phyloP scores from a whole-genome alignment of 345 rosid species.

The Melastoma malabathricum region DNA sequence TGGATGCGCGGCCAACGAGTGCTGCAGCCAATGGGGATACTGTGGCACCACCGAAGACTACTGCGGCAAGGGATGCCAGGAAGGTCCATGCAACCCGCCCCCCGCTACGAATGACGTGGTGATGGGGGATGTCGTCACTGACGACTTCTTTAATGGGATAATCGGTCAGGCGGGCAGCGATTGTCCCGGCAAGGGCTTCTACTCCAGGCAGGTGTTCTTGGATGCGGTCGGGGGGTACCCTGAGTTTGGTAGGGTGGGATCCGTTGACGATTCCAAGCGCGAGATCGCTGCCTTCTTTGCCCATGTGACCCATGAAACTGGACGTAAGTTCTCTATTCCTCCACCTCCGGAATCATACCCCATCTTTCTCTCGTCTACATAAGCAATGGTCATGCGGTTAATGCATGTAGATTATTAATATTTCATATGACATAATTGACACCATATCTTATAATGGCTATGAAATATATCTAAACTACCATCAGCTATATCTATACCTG shows the following conservation, averaged over 20 bases:
- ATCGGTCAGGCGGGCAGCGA: conserved; percentile 11
- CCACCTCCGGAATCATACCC: neutral
- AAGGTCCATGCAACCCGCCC: conserved; percentile 12
- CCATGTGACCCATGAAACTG: conserved; percentile 36
- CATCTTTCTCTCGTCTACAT: no score
- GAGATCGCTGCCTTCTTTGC: conserved; percentile 43
- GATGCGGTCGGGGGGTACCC: conserved; percentile 14
- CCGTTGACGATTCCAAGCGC: conserved; percentile 25
- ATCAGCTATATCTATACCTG: neutral
- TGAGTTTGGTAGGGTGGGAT: conserved; percentile 22
- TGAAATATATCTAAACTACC: neutral
- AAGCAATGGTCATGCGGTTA: no score
- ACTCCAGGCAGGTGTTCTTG: conserved; percentile 21
- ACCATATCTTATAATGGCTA: neutral
- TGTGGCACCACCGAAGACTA: conserved; percentile 16
- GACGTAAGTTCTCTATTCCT: conserved; percentile 14
- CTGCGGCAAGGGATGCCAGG: conserved; percentile 15
- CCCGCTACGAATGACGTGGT: conserved; percentile 3
- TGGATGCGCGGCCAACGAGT: conserved; percentile 15
- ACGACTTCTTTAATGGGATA: conserved; percentile 26
- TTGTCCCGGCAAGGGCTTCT: conserved; percentile 33
- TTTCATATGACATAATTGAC: no score
- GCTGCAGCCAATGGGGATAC: conserved; percentile 23
- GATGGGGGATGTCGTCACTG: conserved; percentile 22
- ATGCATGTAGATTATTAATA: no score